Evolutionary conservation across 2,329 filamentous ascomycete genomes (phyloP), one percentile per base, ranked within the genome.

Genomic region (Botrytis tulipae): DNA sequence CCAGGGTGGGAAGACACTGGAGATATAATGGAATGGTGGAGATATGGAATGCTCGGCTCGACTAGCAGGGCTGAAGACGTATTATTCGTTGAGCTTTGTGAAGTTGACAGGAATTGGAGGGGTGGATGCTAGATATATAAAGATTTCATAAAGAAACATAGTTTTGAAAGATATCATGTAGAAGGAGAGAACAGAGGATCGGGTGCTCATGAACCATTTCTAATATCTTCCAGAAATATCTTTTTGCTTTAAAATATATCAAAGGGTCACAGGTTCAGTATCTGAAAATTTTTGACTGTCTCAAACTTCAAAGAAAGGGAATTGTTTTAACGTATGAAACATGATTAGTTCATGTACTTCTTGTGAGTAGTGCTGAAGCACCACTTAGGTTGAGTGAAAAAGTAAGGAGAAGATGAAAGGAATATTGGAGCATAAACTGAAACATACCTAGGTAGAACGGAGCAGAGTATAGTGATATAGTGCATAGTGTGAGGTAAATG

Each of bases 251-350:
- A n/a, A n/a, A n/a, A n/a, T n/a, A n/a, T n/a, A n/a, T n/a, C n/a
- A n/a, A n/a, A n/a, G n/a, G n/a, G n/a, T n/a, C n/a, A n/a, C n/a
- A n/a, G n/a, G n/a, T n/a, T 51, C 3, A 12, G 25, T 14, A n/a
- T 3, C 18, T n/a, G 25, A 14, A 16, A 14, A n/a, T 10, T n/a
- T n/a, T 51, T 51, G 25, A 51, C 25, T n/a, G n/a, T 51, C 22
- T 51, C 10, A 7, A 3, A 51, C 4, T 51, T 16, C 48, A 14
- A 51, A 51, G 25, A n/a, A 51, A 25, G 48, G 4, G n/a, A 51
- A n/a, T 14, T n/a, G 4, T 51, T 51, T 7, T 0, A 51, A 6
- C 0, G 12, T 16, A 54, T n/a, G 25, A 14, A 2, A 3, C 0
- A 1, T n/a, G 0, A 7, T 54, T 25, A 54, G 12, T 7, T n/a